A percentile compares a stretch with the other conserved stretches of the same genome.
These are phyloP conservation scores for Scleromitrula shiraiana DNA, from an alignment of 2,329 filamentous ascomycete genomes.

Conservation along the genomic window DNA sequence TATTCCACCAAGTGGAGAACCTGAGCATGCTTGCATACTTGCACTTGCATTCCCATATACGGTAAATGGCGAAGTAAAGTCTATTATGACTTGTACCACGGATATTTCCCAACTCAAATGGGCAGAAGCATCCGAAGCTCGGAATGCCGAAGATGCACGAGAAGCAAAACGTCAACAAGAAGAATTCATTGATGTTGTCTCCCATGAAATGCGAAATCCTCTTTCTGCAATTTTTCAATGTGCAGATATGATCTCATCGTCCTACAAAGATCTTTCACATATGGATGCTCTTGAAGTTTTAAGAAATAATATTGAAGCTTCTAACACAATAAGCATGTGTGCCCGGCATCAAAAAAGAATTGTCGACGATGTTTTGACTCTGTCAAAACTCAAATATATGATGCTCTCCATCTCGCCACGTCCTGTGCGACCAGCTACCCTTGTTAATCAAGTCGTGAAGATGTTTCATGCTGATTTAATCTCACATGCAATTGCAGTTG, in stretches of 20 bases:
- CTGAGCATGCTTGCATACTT: conserved; percentile 21
- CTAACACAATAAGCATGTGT: conserved; percentile 70
- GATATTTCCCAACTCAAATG: conserved; percentile 26
- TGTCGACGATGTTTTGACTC: conserved; percentile 66
- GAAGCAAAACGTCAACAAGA: conserved; percentile 64
- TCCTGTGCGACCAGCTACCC: conserved; percentile 51
- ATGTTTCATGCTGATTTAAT: conserved; percentile 73
- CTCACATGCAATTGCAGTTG: conserved; percentile 59
- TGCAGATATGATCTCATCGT: conserved; percentile 59
- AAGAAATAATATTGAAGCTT: conserved; percentile 57
- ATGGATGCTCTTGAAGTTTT: conserved; percentile 40
- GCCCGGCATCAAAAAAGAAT: conserved; percentile 74
- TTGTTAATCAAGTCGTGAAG: conserved; percentile 61
- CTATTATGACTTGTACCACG: conserved; percentile 24
- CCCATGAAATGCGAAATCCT: conserved; percentile 67
- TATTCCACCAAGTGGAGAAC: conserved; percentile 21
- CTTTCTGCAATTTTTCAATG: conserved; percentile 69
- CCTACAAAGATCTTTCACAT: conserved; percentile 15
- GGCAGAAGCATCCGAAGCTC: conserved; percentile 28
- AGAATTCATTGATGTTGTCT: conserved; percentile 71
- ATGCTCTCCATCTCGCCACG: conserved; percentile 66
- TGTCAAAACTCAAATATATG: conserved; percentile 69
- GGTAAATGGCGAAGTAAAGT: conserved; percentile 19
- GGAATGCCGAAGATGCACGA: conserved; percentile 44
- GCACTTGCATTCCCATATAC: conserved; percentile 18